phyloP scores from a whole-genome alignment of 805 yeast genomes.

The Yarrowia divulgata region DNA sequence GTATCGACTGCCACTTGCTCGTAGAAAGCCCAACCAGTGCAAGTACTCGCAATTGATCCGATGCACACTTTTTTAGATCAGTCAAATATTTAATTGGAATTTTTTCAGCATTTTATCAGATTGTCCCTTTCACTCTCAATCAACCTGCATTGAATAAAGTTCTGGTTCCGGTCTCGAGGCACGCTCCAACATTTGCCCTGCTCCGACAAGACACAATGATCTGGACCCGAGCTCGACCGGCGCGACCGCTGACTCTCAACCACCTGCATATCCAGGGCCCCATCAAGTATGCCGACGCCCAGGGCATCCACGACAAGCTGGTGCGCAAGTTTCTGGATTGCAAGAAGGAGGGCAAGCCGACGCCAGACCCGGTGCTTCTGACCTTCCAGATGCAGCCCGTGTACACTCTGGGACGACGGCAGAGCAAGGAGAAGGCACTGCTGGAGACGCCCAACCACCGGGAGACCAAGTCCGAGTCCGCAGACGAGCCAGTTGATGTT shows the following conservation, averaged over 20 bases:
- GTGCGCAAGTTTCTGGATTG: conserved; percentile 39
- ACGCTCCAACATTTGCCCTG: background rate
- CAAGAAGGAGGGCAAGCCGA: conserved; percentile 19
- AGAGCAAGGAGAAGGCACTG: conserved; percentile 56
- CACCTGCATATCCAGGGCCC: conserved; percentile 34
- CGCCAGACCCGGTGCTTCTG: conserved; percentile 65
- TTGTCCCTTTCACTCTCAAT: background rate
- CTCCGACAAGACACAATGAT: conserved; percentile 9
- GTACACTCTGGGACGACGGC: conserved; percentile 91
- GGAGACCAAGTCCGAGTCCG: conserved; percentile 46
- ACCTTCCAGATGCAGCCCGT: conserved; percentile 88
- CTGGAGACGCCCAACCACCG: conserved; percentile 47
- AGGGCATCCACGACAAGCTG: conserved; percentile 28
- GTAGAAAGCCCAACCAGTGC: too few relatives aligned
- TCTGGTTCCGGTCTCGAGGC: background rate
- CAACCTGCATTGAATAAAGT: background rate
- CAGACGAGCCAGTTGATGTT: conserved; percentile 43
- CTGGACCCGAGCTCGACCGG: conserved; percentile 38
- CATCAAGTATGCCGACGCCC: conserved; percentile 36
- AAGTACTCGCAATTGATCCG: too few relatives aligned
- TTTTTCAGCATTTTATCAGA: background rate
- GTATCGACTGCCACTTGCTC: too few relatives aligned
- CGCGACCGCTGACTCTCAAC: conserved; percentile 28
- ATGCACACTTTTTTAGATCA: too few relatives aligned
- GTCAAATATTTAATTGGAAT: background rate